A percentile compares a stretch with the other conserved stretches of the same genome.
Evolutionary conservation across 257 asterid genomes (phyloP).

Genomic region (Linaria vulgaris): DNA sequence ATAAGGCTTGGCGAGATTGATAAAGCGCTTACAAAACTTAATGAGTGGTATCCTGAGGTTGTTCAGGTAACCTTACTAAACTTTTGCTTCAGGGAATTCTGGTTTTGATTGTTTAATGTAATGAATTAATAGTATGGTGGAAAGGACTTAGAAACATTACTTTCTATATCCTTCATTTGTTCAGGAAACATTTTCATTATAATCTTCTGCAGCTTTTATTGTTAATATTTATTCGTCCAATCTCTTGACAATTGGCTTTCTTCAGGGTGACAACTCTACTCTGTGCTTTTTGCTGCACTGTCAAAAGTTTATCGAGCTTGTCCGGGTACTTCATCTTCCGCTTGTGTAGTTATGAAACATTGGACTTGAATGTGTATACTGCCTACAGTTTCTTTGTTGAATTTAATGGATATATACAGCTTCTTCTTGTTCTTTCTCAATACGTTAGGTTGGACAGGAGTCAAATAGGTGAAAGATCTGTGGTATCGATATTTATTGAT

Average conservation of each 20-base stretch:
- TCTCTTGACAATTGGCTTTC: slow-evolving; percentile 24
- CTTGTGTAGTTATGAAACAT: slow-evolving; percentile 9
- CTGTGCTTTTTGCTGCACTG: slow-evolving; percentile 77
- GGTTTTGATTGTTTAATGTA: slow-evolving; percentile 3
- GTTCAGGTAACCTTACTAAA: slow-evolving; percentile 55
- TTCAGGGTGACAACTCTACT: slow-evolving; percentile 77
- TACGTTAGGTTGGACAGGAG: background rate
- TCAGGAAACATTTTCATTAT: background rate
- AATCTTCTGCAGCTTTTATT: slow-evolving; percentile 11
- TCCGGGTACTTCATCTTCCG: slow-evolving; percentile 57
- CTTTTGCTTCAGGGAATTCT: slow-evolving; percentile 16
- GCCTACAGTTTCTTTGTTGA: too few species aligned
- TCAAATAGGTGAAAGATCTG: background rate
- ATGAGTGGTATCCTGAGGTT: slow-evolving; percentile 70
- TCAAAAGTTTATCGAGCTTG: slow-evolving; percentile 84
- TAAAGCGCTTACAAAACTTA: slow-evolving; percentile 62
- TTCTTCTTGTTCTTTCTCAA: background rate
- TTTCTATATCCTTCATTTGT: background rate
- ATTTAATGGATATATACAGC: background rate
- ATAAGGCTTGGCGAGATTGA: slow-evolving; percentile 78
- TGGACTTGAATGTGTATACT: background rate
- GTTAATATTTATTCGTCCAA: slow-evolving; percentile 6
- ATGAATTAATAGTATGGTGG: background rate
- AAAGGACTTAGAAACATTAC: background rate
- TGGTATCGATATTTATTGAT: background rate